Evolutionary conservation across 2,329 filamentous ascomycete species (phyloP).

Genomic region (Pseudogymnoascus destructans): DNA sequence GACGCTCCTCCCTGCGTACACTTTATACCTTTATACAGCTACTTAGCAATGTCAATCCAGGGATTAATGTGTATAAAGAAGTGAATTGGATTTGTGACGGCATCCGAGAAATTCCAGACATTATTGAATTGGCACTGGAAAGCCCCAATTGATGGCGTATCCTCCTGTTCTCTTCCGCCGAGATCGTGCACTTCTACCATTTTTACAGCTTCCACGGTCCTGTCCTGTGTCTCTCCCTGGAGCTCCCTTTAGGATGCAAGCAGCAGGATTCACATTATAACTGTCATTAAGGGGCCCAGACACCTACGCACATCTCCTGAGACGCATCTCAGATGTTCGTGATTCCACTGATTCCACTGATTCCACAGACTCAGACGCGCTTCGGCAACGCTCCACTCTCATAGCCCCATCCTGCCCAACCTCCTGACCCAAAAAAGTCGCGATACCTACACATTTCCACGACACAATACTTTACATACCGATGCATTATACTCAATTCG

Average conservation of each 20-base stretch:
- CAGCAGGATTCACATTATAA: not conserved
- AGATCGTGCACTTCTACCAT: not conserved
- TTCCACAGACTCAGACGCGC: slow-evolving; percentile 2
- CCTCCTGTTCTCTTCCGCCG: not conserved
- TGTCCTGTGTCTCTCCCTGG: not conserved
- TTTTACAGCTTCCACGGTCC: not conserved
- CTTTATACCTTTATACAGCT: slow-evolving; percentile 7
- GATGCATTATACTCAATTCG: not conserved
- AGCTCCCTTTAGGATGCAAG: not conserved
- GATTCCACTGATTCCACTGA: not conserved
- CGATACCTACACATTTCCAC: not conserved
- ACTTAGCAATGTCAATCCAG: slow-evolving; percentile 1
- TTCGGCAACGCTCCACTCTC: not conserved
- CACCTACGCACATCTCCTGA: not conserved
- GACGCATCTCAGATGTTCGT: slow-evolving; percentile 4
- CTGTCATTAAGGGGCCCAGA: slow-evolving; percentile 1
- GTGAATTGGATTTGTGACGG: slow-evolving; percentile 3
- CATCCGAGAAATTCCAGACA: not conserved
- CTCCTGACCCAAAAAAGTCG: not conserved
- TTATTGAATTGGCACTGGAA: not conserved
- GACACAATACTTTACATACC: not conserved
- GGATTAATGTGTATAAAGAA: not conserved
- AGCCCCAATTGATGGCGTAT: not conserved
- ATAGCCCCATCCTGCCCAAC: not conserved
- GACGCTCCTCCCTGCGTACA: slow-evolving; percentile 7